Conservation (phyloP, 306 rosid species). For the Coriaria nepalensis region DNA sequence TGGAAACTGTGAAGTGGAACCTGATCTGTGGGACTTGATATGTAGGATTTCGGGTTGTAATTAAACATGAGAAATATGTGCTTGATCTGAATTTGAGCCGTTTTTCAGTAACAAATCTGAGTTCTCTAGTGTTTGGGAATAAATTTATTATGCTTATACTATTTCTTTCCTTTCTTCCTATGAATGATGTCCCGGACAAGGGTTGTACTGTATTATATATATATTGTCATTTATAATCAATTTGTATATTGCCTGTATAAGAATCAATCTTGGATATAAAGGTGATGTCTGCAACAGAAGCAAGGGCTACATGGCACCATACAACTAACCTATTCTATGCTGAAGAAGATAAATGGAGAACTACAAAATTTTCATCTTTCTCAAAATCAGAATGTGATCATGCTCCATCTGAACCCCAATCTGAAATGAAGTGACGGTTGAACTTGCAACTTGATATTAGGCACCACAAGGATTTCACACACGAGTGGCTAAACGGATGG, state of each 20-base stretch:
- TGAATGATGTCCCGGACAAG: not conserved
- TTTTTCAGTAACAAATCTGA: too few relatives aligned
- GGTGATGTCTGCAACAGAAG: constrained; percentile 23
- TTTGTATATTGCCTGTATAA: constrained; percentile 1
- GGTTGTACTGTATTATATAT: not conserved
- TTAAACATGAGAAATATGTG: too few relatives aligned
- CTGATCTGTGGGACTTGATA: too few relatives aligned
- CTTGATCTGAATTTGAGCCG: too few relatives aligned
- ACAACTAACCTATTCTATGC: constrained; percentile 12
- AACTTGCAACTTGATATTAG: constrained; percentile 43
- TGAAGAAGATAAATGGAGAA: constrained; percentile 12
- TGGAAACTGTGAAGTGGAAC: too few relatives aligned
- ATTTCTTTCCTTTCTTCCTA: not conserved
- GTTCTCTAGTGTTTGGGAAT: too few relatives aligned
- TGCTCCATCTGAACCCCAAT: constrained; percentile 18
- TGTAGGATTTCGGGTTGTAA: too few relatives aligned
- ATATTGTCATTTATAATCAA: not conserved
- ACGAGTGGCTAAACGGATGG: constrained; percentile 20
- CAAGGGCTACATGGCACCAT: constrained; percentile 15
- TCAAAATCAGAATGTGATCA: constrained; percentile 27
- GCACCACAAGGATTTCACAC: constrained; percentile 25
- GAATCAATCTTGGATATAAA: constrained; percentile 1
- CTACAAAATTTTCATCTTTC: constrained; percentile 20
- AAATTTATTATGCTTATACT: too few relatives aligned
- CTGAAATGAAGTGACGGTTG: constrained; percentile 54